Percentiles rank a stretch among this genome's conserved stretches.
Conservation (phyloP, 1,284 basidiomycete genomes). For the Rhodotorula glutinis region DNA sequence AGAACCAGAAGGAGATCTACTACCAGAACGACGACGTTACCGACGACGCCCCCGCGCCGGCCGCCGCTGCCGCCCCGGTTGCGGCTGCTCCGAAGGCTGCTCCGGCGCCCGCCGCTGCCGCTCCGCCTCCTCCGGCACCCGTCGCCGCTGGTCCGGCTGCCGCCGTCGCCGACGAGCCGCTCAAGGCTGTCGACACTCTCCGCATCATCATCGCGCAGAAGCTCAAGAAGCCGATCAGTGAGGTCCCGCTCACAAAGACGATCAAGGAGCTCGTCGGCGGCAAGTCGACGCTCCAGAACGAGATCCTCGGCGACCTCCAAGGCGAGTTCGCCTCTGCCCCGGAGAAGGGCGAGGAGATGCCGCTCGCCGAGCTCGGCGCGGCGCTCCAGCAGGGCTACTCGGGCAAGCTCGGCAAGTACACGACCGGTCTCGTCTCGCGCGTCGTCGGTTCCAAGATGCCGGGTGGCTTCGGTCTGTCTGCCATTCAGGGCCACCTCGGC, state of each 20-base stretch:
- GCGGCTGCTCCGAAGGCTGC: constrained; percentile 46
- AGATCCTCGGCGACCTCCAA: constrained; percentile 45
- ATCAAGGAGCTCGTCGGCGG: constrained; percentile 98
- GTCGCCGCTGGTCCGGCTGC: constrained; percentile 61
- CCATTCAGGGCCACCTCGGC: constrained; percentile 82
- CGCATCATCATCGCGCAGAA: constrained; percentile 92
- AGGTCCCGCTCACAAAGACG: constrained; percentile 86
- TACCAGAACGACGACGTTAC: constrained; percentile 86
- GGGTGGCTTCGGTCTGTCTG: constrained; percentile 93
- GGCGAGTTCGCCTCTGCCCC: constrained; percentile 65
- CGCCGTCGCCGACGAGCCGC: constrained; percentile 79
- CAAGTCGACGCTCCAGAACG: constrained; percentile 76
- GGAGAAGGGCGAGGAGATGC: constrained; percentile 96
- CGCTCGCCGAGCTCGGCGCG: constrained; percentile 89
- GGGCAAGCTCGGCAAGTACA: constrained; percentile 90
- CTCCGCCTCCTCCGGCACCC: constrained; percentile 48
- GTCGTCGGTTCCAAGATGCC: constrained; percentile 96
- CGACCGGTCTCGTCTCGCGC: constrained; percentile 84
- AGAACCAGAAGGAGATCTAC: constrained; percentile 95
- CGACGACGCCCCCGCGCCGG: constrained; percentile 33
- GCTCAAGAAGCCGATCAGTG: constrained; percentile 88
- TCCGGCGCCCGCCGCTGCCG: constrained; percentile 50
- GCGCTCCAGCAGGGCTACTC: constrained; percentile 76
- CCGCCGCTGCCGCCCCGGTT: constrained; percentile 41
- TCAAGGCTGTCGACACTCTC: constrained; percentile 88